Evolutionary conservation across 1,284 basidiomycete genomes (phyloP), one percentile per base, ranked within the genome.

Genomic region (Sanghuangporus baumii): DNA sequence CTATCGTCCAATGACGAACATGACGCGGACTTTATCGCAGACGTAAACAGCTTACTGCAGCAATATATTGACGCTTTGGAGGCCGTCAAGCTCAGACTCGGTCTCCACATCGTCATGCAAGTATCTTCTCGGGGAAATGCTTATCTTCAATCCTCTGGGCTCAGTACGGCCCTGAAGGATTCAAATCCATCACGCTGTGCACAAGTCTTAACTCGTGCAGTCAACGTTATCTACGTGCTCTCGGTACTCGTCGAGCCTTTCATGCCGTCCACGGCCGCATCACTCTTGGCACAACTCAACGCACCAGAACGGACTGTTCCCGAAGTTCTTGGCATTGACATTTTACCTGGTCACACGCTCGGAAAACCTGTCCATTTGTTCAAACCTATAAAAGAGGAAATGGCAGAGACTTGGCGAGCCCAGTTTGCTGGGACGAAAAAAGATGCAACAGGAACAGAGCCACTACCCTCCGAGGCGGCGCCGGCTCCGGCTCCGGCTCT

Each of bases 151-250:
- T 87, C 94, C 16, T 91, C 93, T 34, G 89, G 91, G 37, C 86
- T 99, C 57, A 93, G 93, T 82, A 98, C 98, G 73, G 84, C 93
- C 2, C 82, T 99, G 59, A 89, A 96, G 76, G 79, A 84, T 26
- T 85, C 89, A 68, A 82, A 92, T 66, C 93, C 94, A 0, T 82
- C 83, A 66, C 88, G 94, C 65, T 97, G 95, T 70, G 94, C 91
- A 5, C 89, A 93, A 71, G 94, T 98, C 66, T 80, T 98, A 66
- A 87, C 93, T 52, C 88, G 96, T 63, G 91, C 94, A 23, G 76
- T 95, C 74, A 98, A 98, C 78, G 80, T 99, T 68, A 97, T 99
- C 74, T 99, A 97, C 75, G 76, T 89, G 36, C 83, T 99, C 62
- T 91, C 93, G 11, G 88, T 88, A 37, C 78, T 97, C 67, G 77